Conservation (phyloP, 495 filamentous ascomycete genomes). For the Trypethelium eluteriae region DNA sequence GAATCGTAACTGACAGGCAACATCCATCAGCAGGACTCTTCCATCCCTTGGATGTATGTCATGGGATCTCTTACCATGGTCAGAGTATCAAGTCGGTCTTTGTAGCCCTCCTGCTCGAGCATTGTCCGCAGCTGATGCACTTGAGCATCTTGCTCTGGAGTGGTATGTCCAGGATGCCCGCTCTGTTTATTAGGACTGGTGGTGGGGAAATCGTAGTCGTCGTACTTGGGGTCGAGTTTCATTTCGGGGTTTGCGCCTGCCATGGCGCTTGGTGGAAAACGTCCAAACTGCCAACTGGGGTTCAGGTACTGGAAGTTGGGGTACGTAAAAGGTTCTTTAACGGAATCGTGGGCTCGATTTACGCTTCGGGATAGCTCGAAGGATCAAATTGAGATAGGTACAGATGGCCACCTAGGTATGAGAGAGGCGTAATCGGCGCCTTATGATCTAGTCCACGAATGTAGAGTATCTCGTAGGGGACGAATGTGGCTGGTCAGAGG, state of each 20-base stretch:
- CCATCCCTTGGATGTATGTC: background rate
- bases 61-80: slow-evolving; percentile 54
- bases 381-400: background rate
- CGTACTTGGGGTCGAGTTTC: slow-evolving; percentile 79
- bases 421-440: background rate
- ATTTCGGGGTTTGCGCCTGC: slow-evolving; percentile 33
- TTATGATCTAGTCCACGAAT: too few species aligned
- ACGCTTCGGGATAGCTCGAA: background rate
- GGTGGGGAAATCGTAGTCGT: slow-evolving; percentile 89
- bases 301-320: background rate
- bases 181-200: slow-evolving; percentile 57
- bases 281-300: background rate
- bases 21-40: background rate
- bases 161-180: slow-evolving; percentile 87
- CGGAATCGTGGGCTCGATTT: background rate
- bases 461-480: background rate
- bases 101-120: slow-evolving; percentile 79
- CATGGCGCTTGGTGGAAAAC: background rate
- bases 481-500: background rate
- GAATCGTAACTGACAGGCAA: slow-evolving; percentile 61
- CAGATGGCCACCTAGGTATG: background rate
- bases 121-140: slow-evolving; percentile 74
- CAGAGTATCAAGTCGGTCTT: slow-evolving; percentile 78
- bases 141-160: slow-evolving; percentile 78
- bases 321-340: background rate